These are phyloP conservation scores for Clavariopsis aquatica DNA, from an alignment of 495 filamentous ascomycete genomes.

Conservation along the genomic window DNA sequence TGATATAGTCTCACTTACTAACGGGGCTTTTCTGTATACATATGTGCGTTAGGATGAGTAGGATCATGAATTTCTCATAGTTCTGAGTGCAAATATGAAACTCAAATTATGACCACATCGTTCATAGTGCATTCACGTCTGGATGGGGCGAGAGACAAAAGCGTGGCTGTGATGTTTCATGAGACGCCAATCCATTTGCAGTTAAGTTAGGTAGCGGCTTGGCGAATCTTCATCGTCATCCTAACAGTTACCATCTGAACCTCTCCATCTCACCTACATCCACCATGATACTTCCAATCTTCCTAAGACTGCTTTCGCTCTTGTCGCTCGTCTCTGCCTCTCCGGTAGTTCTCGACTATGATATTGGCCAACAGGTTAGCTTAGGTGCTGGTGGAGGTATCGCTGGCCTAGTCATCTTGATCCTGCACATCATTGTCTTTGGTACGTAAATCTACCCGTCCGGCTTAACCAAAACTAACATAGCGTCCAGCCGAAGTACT, in stretches of 20 bases:
- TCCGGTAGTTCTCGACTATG: slow-evolving; percentile 30
- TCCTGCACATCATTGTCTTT: slow-evolving; percentile 55
- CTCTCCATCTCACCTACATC: neutral
- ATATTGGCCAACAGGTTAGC: slow-evolving; percentile 23
- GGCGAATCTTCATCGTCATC: neutral
- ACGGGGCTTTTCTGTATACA: too few relatives aligned
- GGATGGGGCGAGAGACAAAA: too few relatives aligned
- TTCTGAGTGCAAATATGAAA: too few relatives aligned
- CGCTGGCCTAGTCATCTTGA: slow-evolving; percentile 51
- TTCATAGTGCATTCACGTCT: too few relatives aligned
- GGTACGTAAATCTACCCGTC: slow-evolving; percentile 39
- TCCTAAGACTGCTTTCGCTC: slow-evolving; percentile 44
- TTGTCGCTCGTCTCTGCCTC: slow-evolving; percentile 47
- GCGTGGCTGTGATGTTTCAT: too few relatives aligned
- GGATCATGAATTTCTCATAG: too few relatives aligned
- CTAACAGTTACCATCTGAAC: neutral
- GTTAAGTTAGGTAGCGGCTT: too few relatives aligned
- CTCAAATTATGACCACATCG: too few relatives aligned
- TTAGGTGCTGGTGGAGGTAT: slow-evolving; percentile 52
- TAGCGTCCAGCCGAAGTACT: slow-evolving; percentile 52
- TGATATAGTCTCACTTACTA: too few relatives aligned
- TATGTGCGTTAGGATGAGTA: too few relatives aligned
- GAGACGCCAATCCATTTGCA: too few relatives aligned
- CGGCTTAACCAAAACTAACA: neutral
- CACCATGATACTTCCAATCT: slow-evolving; percentile 22